Evolutionary conservation across 257 asterid species (phyloP), one percentile per base, ranked within the genome.

Genomic region (Petunia axillaris): DNA sequence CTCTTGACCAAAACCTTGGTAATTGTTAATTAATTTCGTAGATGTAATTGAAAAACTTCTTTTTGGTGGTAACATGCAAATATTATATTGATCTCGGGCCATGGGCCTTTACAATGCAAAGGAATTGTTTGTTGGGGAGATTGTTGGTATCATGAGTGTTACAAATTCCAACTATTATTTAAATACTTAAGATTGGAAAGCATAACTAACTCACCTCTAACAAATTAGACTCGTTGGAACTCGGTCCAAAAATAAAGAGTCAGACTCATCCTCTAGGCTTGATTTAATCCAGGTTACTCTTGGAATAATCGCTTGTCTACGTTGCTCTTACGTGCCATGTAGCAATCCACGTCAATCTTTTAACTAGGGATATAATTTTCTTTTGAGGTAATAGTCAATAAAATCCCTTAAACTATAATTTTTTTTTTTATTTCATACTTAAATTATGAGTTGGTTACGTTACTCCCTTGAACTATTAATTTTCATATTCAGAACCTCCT

Each of bases 221-320:
- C 6, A 58, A 57, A 82, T 75, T 35, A 13, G 7, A n/a, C 5
- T 25, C n/a, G n/a, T 91, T 85, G 93, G 92, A 85, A 87, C 59
- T 88, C 82, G 93, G 76, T 85, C 88, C 87, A 83, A 57, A 77
- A 40, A 75, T 70, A 38, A 76, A 53, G 16, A 35, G 86, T 82
- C 82, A 80, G 76, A 82, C 82, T 87, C 88, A 79, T 85, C 86
- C 93, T 89, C 93, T 84, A 82, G 92, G 90, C 89, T 77, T 84
- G 81, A 81, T 87, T 83, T 70, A 84, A 87, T 88, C 90, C 90
- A 85, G 91, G 89, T 59, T 88, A 67, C 64, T 80, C 89, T 87
- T 58, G 91, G 88, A 88, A 86, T 66, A 8, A 52, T 13, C 85
- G 70, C 62, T 62, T 6, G 48, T 10, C 75, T 64, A 79, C 81